phyloP scores from a whole-genome alignment of 306 rosid genomes.

The Cucumis cinereus region DNA sequence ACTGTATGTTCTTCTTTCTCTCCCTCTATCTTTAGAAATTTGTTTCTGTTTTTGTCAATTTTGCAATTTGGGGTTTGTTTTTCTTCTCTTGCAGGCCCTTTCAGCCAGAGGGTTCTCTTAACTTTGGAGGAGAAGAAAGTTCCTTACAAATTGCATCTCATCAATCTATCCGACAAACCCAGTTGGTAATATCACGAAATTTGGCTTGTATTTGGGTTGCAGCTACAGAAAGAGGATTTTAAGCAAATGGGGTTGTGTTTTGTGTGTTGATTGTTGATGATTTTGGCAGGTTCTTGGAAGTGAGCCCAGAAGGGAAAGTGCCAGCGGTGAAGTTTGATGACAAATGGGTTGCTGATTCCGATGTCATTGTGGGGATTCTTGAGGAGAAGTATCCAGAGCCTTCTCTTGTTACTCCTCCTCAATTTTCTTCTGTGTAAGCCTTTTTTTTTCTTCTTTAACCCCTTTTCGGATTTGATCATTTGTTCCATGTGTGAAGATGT shows the following conservation, averaged over 20 bases:
- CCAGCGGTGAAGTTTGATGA: slow-evolving; percentile 60
- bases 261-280: slow-evolving; percentile 1
- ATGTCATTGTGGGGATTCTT: slow-evolving; percentile 55
- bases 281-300: slow-evolving; percentile 50
- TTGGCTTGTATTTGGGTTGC: background rate
- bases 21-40: background rate
- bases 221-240: background rate
- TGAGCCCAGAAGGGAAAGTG: slow-evolving; percentile 77
- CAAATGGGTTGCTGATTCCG: slow-evolving; percentile 87
- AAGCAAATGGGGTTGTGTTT: slow-evolving; percentile 4
- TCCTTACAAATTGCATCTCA: slow-evolving; percentile 31
- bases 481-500: background rate
- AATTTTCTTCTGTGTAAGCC: slow-evolving; percentile 58
- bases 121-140: slow-evolving; percentile 85
- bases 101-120: slow-evolving; percentile 59
- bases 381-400: slow-evolving; percentile 70
- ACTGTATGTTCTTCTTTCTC: slow-evolving; percentile 32
- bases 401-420: slow-evolving; percentile 44
- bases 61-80: background rate
- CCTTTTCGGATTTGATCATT: background rate
- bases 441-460: background rate
- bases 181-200: slow-evolving; percentile 30
- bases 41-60: slow-evolving; percentile 5
- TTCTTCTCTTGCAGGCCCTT: slow-evolving; percentile 46
- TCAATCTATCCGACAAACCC: slow-evolving; percentile 55